These are phyloP conservation scores for Papiliotrema flavescens DNA, from an alignment of 1,284 basidiomycete species.

Conservation along the genomic window DNA sequence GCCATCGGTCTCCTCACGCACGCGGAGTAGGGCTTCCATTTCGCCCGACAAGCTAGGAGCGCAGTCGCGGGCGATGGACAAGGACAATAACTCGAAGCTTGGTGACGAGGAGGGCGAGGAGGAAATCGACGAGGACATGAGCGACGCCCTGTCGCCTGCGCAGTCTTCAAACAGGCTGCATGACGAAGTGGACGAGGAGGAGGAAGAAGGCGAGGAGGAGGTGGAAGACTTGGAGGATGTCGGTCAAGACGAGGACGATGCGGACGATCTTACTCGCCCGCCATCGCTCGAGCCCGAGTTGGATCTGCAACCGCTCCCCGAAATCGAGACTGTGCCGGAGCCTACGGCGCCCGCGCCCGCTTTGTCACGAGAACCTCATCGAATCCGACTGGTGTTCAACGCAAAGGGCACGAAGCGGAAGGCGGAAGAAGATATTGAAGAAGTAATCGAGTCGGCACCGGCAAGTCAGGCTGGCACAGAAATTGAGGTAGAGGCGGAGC, in stretches of 20 bases:
- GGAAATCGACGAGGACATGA: background rate
- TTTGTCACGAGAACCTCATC: background rate
- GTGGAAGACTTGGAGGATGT: background rate
- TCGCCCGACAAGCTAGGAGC: conserved; percentile 3
- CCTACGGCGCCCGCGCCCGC: too few relatives aligned
- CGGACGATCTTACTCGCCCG: background rate
- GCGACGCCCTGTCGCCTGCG: background rate
- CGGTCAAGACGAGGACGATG: background rate
- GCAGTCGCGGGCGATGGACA: background rate
- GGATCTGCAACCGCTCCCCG: background rate
- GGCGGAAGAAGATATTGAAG: background rate
- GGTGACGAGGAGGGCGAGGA: background rate
- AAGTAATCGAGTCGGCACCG: background rate
- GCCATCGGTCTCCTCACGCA: background rate
- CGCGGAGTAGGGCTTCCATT: background rate
- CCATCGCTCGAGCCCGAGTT: background rate
- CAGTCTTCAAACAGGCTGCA: background rate
- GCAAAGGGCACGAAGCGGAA: background rate
- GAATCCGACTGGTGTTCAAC: background rate
- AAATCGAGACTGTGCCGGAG: too few relatives aligned
- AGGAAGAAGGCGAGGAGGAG: conserved; percentile 1
- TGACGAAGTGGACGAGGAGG: background rate
- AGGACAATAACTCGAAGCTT: background rate
- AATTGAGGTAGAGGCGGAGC: background rate
- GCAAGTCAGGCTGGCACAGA: background rate